Percentiles rank a stretch among this genome's conserved stretches.
These are phyloP conservation scores for Cyberlindnera bimundalis DNA, from an alignment of 805 yeast species.

Conservation along the genomic window DNA sequence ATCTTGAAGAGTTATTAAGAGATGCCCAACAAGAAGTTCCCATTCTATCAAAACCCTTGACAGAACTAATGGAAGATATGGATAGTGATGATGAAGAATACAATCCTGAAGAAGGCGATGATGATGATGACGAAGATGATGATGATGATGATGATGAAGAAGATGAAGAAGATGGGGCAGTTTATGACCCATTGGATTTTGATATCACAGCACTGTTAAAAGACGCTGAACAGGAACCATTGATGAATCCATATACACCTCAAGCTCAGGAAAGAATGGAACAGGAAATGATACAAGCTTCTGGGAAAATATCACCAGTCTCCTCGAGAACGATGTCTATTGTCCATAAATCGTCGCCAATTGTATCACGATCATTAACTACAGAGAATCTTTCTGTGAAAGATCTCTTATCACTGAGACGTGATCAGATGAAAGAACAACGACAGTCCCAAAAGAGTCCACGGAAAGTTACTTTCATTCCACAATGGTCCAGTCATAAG, in stretches of 20 bases:
- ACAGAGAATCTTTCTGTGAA: constrained; percentile 6
- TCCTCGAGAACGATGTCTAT: background rate
- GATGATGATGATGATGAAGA: constrained; percentile 12
- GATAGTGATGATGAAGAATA: constrained; percentile 14
- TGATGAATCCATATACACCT: constrained; percentile 14
- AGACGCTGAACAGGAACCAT: constrained; percentile 10
- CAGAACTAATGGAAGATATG: constrained; percentile 10
- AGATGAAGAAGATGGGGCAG: constrained; percentile 8
- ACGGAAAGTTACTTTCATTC: background rate
- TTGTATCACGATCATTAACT: background rate
- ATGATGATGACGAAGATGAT: constrained; percentile 11
- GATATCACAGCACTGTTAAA: constrained; percentile 9
- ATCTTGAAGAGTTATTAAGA: constrained; percentile 6
- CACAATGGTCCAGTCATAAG: background rate
- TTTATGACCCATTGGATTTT: constrained; percentile 8
- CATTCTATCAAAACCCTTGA: constrained; percentile 6
- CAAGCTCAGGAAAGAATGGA: constrained; percentile 5
- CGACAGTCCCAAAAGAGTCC: background rate
- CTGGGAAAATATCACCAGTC: background rate
- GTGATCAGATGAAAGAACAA: constrained; percentile 12
- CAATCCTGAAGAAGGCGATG: constrained; percentile 7
- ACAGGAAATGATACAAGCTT: background rate
- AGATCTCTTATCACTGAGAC: constrained; percentile 8
- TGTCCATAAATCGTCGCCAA: background rate
- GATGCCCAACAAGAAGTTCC: constrained; percentile 11